A percentile compares a stretch with the other conserved stretches of the same genome.
Evolutionary conservation across 2,329 filamentous ascomycete genomes (phyloP).

Genomic region (Taxawa tesnikishii): DNA sequence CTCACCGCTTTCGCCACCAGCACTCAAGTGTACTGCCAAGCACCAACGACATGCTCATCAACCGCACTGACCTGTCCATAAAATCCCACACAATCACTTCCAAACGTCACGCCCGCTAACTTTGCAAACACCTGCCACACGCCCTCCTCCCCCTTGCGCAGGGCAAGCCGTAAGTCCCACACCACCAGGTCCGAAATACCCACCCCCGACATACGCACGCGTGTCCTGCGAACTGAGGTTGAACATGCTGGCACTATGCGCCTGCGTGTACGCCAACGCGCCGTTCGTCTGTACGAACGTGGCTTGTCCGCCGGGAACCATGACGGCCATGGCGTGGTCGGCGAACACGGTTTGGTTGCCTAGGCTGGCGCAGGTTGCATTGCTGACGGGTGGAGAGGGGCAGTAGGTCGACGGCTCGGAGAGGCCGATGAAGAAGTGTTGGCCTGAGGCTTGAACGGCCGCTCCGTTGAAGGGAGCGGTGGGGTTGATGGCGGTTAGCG

Average conservation of each 20-base stretch:
- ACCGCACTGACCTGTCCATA: constrained; percentile 4
- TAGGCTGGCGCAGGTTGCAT: constrained; percentile 5
- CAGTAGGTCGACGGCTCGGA: constrained; percentile 9
- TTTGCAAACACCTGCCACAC: constrained; percentile 9
- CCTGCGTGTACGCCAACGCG: constrained; percentile 11
- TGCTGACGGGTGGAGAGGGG: constrained; percentile 5
- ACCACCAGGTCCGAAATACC: constrained; percentile 9
- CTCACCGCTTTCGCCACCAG: no score
- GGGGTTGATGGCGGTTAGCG: constrained; percentile 8
- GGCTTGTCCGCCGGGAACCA: constrained; percentile 13
- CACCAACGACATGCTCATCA: constrained; percentile 5
- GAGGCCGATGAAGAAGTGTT: constrained; percentile 8
- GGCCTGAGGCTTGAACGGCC: constrained; percentile 9
- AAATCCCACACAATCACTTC: constrained; percentile 7
- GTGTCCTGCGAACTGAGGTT: constrained; percentile 6
- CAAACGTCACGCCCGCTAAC: constrained; percentile 5
- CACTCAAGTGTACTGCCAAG: constrained; percentile 12
- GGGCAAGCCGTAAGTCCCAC: constrained; percentile 11
- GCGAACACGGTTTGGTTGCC: constrained; percentile 7
- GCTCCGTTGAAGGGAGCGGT: constrained; percentile 7
- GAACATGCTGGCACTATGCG: constrained; percentile 9
- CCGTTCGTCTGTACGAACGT: constrained; percentile 11
- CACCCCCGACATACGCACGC: constrained; percentile 9
- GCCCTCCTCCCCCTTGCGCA: constrained; percentile 3
- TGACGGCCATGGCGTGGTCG: constrained; percentile 7